Evolutionary conservation across 164 flowering plant species (phyloP), one percentile per base, ranked within the genome.

Genomic region (Hamamelis virginiana): DNA sequence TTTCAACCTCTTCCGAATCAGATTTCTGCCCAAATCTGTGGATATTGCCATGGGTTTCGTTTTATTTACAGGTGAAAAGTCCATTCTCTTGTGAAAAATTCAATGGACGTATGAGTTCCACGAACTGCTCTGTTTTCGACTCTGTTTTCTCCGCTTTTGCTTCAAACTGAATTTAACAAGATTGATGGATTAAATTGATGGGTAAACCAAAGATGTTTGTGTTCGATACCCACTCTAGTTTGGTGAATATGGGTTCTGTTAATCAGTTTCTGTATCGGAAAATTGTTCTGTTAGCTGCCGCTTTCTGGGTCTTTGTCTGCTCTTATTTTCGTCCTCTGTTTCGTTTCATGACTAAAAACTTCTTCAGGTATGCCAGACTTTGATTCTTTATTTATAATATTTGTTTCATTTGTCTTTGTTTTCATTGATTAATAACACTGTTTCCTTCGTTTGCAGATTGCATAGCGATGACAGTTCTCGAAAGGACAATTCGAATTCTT

Each of bases 311-410:
- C 61, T 73, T 72, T 65, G 41, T 80, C 66, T 78, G 60, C 25
- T 11, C 75, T 14, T 70, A 66, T 68, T 70, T 81, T 6, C 57
- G 76, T 55, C 58, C 81, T 72, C 81, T 85, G 71, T 74, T 83
- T 50, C 67, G 71, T 38, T 60, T 77, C 67, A 10, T 78, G 33
- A 18, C 43, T 51, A 55, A 67, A 57, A 38, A n/a, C 43, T 8
- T 82, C 44, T 69, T 73, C 77, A 78, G 87, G 88, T 86, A 81
- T 27, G 28, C 19, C n/a, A 64, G 25, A 27, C 6, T 56, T 23
- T 28, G 9, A 26, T 50, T 6, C 22, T 4, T n/a, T 16, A 52
- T 26, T 44, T 13, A 16, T 6, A 0, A 58, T 62, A 19, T 52
- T 72, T 14, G 33, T 47, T n/a, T 60, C 18, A 41, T 10, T 11